These are phyloP conservation scores for Chalciporus pseudorubinellus DNA, from an alignment of 768 basidiomycete genomes.

Conservation along the genomic window DNA sequence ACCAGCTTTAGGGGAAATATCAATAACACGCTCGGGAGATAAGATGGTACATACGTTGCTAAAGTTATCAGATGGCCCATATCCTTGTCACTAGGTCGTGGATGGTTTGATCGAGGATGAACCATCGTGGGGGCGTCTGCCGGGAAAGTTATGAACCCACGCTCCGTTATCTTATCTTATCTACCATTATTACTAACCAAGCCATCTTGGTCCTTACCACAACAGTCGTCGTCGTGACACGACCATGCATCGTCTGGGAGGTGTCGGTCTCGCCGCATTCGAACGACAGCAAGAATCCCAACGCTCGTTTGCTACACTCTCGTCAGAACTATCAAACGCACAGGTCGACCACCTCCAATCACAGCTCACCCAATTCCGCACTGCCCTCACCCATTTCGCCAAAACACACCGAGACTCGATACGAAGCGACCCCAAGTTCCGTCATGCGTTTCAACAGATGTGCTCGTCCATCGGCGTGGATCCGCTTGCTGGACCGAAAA, in stretches of 20 bases:
- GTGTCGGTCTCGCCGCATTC: slow-evolving; percentile 86
- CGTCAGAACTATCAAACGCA: slow-evolving; percentile 67
- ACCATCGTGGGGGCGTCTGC: not conserved
- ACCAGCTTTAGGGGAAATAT: slow-evolving; percentile 24
- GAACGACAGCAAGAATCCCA: slow-evolving; percentile 83
- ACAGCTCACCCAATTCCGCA: slow-evolving; percentile 82
- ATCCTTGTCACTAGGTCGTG: not conserved
- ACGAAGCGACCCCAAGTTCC: slow-evolving; percentile 77
- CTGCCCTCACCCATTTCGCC: slow-evolving; percentile 77
- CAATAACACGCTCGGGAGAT: not conserved
- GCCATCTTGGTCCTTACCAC: not conserved
- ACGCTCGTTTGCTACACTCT: slow-evolving; percentile 79
- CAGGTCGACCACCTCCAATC: slow-evolving; percentile 78
- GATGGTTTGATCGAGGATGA: not conserved
- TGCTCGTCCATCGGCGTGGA: slow-evolving; percentile 94
- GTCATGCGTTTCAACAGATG: slow-evolving; percentile 94
- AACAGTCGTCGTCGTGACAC: not conserved
- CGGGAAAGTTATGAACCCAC: not conserved
- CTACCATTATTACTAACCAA: not conserved
- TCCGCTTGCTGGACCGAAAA: slow-evolving; percentile 81
- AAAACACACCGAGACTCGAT: slow-evolving; percentile 82
- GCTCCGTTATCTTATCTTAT: slow-evolving; percentile 11
- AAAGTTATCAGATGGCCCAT: slow-evolving; percentile 89
- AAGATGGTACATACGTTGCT: slow-evolving; percentile 62
- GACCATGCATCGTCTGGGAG: slow-evolving; percentile 68